Base-by-base conservation (phyloP, 768 basidiomycete species). In the Cantharellus cinnabarinus region DNA sequence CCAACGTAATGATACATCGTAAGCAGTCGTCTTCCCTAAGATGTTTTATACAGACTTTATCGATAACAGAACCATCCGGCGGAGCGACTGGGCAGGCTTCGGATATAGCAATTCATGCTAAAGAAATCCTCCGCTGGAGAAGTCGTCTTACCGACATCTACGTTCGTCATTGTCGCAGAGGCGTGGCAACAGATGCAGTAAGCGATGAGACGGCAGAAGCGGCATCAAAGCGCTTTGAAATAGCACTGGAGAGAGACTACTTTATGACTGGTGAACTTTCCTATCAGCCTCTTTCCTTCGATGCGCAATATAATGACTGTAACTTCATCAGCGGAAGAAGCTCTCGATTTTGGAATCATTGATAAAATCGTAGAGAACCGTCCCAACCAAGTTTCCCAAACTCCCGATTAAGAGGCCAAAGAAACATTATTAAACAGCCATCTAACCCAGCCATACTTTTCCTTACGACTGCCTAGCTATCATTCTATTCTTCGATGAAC, bases 1-100 rank as follows among this genome's bases (percentile, higher is more conserved):
- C 90, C 20, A 89, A 85, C 67, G 89, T 98, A 66, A 98, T 98
- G 94, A 97, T 98, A 59, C 94, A 98, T 69, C 94, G 93, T 94
- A 68, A 67, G 80, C 60, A 63, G 56, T 62, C 61, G 50, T 58
- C 29, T 62, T n/a, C 59, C 50, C 54, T 60, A 58, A 15, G 55
- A 44, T 10, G 52, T 62, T 54, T 10, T 14, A 54, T 54, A 10
- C 7, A 14, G 14, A 37, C 52, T 54, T 37, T 10, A 10, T 7
- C 7, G 7, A 10, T 59, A 57, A 54, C 56, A 95, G 93, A 98
- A 70, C 94, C 94, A 0, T 94, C 90, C 41, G 94, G 94, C 58
- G 94, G 93, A 42, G 91, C 91, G 51, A 85, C 86, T 39, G 94
- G 94, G 3, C 91, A 94, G 68, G 94, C 94, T 29, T 83, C 84